A percentile compares a stretch with the other conserved stretches of the same genome.
These are phyloP conservation scores for Neckera pumila DNA, from an alignment of 225 moss, liverwort and hornwort genomes.

Conservation along the genomic window DNA sequence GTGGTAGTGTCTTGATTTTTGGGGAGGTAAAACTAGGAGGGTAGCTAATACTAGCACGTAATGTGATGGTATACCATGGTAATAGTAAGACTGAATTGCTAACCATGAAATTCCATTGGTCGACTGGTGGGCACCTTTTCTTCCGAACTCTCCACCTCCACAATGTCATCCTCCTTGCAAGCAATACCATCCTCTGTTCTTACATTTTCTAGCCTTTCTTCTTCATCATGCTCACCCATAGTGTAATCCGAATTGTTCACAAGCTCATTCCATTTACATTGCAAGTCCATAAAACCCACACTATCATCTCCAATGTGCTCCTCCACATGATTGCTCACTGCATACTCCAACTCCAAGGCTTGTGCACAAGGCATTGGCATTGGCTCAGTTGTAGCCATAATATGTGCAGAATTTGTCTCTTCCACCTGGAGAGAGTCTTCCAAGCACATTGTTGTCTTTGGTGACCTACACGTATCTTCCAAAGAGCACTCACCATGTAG, in stretches of 20 bases:
- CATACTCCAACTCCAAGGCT: neutral
- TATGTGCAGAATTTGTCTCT: neutral
- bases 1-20: neutral
- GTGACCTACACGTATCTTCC: neutral
- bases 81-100: neutral
- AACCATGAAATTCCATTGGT: neutral
- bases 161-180: neutral
- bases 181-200: neutral
- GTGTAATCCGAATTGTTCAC: neutral
- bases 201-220: neutral
- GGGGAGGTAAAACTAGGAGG: neutral
- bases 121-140: neutral
- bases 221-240: neutral
- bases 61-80: neutral
- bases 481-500: neutral
- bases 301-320: neutral
- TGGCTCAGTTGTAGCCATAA: rapidly evolving
- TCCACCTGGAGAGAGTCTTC: neutral
- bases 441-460: neutral
- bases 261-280: neutral
- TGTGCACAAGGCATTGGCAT: rapidly evolving
- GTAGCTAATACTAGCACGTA: neutral
- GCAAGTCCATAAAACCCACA: neutral
- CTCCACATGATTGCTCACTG: neutral
- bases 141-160: neutral